A percentile compares a stretch with the other conserved stretches of the same genome.
These are phyloP conservation scores for Jacaranda copaia DNA, from an alignment of 257 asterid species.

Conservation along the genomic window DNA sequence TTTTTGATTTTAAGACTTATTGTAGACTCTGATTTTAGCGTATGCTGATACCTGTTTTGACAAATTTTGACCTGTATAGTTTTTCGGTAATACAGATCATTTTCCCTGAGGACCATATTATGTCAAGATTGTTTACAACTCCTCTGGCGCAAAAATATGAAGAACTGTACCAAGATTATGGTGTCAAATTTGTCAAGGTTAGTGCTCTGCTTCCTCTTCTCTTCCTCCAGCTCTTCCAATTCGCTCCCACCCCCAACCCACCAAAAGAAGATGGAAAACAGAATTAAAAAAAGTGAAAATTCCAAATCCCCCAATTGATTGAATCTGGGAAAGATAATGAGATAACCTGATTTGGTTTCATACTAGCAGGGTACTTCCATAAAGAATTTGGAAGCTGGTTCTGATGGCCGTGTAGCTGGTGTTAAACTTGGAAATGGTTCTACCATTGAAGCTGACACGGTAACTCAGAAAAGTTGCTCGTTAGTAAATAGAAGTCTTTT, in stretches of 20 bases:
- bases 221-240: constrained; percentile 16
- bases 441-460: constrained; percentile 83
- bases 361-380: constrained; percentile 79
- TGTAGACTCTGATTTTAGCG: constrained; percentile 9
- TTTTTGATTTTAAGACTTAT: background rate
- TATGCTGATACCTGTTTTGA: background rate
- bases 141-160: constrained; percentile 88
- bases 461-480: constrained; percentile 39
- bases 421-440: constrained; percentile 82
- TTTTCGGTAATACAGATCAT: constrained; percentile 55
- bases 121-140: constrained; percentile 86
- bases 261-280: background rate
- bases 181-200: constrained; percentile 89
- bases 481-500: background rate
- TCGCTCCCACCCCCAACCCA: constrained; percentile 8
- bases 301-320: background rate
- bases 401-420: constrained; percentile 78
- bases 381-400: constrained; percentile 72
- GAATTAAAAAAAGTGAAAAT: constrained; percentile 8
- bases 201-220: constrained; percentile 38
- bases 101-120: constrained; percentile 88
- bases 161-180: constrained; percentile 73
- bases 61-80: constrained; percentile 31
- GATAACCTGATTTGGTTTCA: constrained; percentile 36
- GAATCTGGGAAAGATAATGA: background rate